phyloP scores from a whole-genome alignment of 2,329 filamentous ascomycete species.

The Cladophialophora exuberans region DNA sequence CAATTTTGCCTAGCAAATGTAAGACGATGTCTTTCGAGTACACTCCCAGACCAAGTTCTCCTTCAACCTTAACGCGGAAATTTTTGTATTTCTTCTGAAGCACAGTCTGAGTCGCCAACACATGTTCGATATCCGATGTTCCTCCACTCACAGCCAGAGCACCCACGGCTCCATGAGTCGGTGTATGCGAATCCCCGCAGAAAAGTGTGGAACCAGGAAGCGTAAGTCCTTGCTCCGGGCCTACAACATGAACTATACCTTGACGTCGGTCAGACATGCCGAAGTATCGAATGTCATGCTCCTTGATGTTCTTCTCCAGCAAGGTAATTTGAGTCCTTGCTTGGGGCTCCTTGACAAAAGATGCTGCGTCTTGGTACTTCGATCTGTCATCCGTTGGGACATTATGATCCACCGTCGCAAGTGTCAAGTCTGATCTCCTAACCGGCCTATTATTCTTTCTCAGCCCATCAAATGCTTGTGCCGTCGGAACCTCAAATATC shows the following conservation, averaged over 20 bases:
- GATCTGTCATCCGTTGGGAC: slow-evolving; percentile 89
- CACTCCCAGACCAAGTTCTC: slow-evolving; percentile 83
- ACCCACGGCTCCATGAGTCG: slow-evolving; percentile 94
- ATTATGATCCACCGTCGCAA: slow-evolving; percentile 97
- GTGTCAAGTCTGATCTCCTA: slow-evolving; percentile 90
- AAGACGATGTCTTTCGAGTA: slow-evolving; percentile 95
- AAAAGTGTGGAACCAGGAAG: slow-evolving; percentile 94
- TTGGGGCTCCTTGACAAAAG: slow-evolving; percentile 93
- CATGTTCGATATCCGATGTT: slow-evolving; percentile 96
- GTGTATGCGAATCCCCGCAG: slow-evolving; percentile 96
- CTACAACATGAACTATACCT: slow-evolving; percentile 97
- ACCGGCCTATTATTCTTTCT: slow-evolving; percentile 85
- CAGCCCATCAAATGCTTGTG: slow-evolving; percentile 97
- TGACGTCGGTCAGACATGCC: slow-evolving; percentile 93
- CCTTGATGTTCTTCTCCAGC: slow-evolving; percentile 93
- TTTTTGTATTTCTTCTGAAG: slow-evolving; percentile 96
- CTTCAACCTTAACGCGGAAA: slow-evolving; percentile 95
- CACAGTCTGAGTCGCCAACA: slow-evolving; percentile 93
- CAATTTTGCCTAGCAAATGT: slow-evolving; percentile 88
- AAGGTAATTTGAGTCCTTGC: slow-evolving; percentile 91
- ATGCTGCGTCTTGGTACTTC: slow-evolving; percentile 86
- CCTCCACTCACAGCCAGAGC: slow-evolving; percentile 94
- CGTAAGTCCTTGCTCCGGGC: slow-evolving; percentile 96
- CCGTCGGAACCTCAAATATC: slow-evolving; percentile 96
- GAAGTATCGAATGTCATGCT: slow-evolving; percentile 95